These are phyloP conservation scores for Pythium phragmiticola DNA, from an alignment of 352 stramenopile genomes.

Conservation along the genomic window DNA sequence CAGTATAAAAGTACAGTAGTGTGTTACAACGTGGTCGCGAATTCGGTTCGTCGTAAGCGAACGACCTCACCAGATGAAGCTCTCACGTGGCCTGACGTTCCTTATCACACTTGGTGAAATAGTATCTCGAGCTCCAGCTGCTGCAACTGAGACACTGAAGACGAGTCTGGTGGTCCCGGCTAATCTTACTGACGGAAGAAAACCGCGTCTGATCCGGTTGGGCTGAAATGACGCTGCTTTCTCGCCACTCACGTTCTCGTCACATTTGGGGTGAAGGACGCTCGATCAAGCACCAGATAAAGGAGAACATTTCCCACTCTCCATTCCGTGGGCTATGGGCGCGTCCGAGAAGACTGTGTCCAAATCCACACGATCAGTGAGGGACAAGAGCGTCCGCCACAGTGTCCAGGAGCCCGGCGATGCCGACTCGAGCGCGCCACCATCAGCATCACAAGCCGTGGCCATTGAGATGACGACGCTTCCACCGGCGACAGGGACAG, in stretches of 20 bases:
- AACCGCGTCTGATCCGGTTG: background rate
- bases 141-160: slow-evolving; percentile 13
- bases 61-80: background rate
- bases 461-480: background rate
- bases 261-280: background rate
- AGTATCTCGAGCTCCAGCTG: background rate
- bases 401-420: background rate
- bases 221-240: background rate
- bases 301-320: background rate
- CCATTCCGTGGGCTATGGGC: background rate
- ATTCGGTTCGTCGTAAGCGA: background rate
- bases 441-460: background rate
- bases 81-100: background rate
- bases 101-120: background rate
- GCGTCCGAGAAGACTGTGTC: background rate
- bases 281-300: background rate
- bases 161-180: slow-evolving; percentile 5
- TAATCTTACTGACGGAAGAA: slow-evolving; percentile 6
- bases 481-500: background rate
- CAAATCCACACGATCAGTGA: slow-evolving; percentile 16
- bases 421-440: background rate
- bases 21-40: background rate
- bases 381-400: slow-evolving; percentile 7
- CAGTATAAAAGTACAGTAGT: background rate
- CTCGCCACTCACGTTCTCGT: slow-evolving; percentile 3